Percentiles rank a stretch among this genome's conserved stretches.
Evolutionary conservation across 2,329 filamentous ascomycete species (phyloP).

Genomic region (Endocalyx cinctus): DNA sequence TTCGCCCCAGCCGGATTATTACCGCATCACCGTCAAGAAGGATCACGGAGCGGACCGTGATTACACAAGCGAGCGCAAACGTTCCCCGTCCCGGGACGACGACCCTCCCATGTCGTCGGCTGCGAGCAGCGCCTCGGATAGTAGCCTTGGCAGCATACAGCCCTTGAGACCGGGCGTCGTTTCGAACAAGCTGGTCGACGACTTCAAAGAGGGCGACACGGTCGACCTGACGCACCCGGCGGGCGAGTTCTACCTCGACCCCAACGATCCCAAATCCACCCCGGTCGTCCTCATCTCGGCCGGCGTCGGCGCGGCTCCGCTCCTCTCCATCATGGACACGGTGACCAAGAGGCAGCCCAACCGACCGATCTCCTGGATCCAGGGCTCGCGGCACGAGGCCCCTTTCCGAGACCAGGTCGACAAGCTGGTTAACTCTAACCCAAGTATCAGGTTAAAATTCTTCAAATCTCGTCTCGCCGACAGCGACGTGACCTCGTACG

Average conservation of each 20-base stretch:
- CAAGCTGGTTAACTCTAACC: conserved; percentile 32
- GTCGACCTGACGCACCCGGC: conserved; percentile 64
- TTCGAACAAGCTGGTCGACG: conserved; percentile 64
- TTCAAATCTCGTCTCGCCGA: conserved; percentile 46
- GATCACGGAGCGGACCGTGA: conserved; percentile 48
- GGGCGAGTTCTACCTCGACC: conserved; percentile 56
- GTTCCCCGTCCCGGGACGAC: conserved; percentile 5
- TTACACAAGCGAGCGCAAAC: conserved; percentile 11
- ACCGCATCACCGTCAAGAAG: conserved; percentile 68
- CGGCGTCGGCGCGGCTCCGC: conserved; percentile 55
- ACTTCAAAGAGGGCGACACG: conserved; percentile 55
- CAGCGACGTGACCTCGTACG: conserved; percentile 41
- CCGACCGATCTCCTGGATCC: conserved; percentile 54
- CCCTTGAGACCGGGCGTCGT: conserved; percentile 51
- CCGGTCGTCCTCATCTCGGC: conserved; percentile 59
- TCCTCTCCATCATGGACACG: conserved; percentile 57
- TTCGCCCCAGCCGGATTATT: conserved; percentile 54
- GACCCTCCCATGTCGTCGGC: conserved; percentile 23
- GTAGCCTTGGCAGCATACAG: conserved; percentile 24
- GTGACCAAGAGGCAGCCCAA: conserved; percentile 39
- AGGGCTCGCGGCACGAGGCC: conserved; percentile 47
- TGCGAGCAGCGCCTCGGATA: conserved; percentile 26
- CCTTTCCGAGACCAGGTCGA: conserved; percentile 52
- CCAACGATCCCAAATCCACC: conserved; percentile 31
- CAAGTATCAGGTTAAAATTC: conserved; percentile 37